Evolutionary conservation across 768 basidiomycete species (phyloP).

Genomic region (Coprinopsis strossmayeri): DNA sequence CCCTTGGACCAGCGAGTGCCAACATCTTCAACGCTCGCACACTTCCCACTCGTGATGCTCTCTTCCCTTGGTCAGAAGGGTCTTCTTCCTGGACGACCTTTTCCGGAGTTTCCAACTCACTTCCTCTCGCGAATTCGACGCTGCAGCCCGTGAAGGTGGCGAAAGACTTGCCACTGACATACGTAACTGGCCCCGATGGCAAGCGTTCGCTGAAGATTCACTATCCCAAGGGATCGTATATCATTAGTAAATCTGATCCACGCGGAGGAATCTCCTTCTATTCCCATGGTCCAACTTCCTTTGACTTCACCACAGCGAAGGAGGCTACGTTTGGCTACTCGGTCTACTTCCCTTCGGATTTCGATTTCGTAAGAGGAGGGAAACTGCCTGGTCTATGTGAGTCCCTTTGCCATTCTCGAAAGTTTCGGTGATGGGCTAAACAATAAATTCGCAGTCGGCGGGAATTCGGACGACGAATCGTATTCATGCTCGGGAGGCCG

Average conservation of each 20-base stretch:
- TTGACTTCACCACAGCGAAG: constrained; percentile 38
- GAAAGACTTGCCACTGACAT: constrained; percentile 12
- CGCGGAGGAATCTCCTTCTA: constrained; percentile 61
- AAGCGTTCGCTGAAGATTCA: constrained; percentile 35
- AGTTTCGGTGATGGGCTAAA: too few species aligned
- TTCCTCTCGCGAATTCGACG: constrained; percentile 8
- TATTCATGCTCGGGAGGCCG: constrained; percentile 54
- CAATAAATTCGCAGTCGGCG: constrained; percentile 41
- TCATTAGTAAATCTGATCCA: constrained; percentile 25
- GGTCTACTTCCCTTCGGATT: constrained; percentile 70
- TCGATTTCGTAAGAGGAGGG: constrained; percentile 74
- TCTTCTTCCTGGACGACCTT: constrained; percentile 14
- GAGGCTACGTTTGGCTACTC: constrained; percentile 61
- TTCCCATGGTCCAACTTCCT: constrained; percentile 41
- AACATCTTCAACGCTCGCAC: too few species aligned
- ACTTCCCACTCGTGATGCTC: background rate
- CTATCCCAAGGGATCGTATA: constrained; percentile 47
- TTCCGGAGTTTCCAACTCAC: constrained; percentile 7
- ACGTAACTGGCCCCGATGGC: constrained; percentile 36
- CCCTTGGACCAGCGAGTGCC: too few species aligned
- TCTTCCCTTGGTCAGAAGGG: constrained; percentile 11
- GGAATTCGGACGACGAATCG: constrained; percentile 35
- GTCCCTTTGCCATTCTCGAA: constrained; percentile 19
- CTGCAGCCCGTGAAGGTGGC: constrained; percentile 11
- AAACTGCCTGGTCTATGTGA: constrained; percentile 79